Conservation (phyloP, 352 stramenopile species). For the Pythium aphanidermatum region DNA sequence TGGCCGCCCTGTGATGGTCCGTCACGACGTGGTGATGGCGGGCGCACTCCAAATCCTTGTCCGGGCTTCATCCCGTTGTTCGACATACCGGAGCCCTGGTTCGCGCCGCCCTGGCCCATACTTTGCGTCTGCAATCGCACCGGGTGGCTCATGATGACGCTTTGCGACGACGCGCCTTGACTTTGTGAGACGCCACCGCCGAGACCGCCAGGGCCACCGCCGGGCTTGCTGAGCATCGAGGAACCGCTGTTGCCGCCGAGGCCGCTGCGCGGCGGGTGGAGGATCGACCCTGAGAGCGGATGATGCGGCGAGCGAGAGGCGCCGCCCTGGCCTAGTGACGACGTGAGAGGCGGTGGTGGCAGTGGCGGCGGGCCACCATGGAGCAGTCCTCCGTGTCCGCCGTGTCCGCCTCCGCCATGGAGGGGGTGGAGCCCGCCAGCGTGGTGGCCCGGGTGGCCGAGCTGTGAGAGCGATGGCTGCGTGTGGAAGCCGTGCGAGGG, state of each 20-base stretch:
- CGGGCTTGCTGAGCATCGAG: slow-evolving; percentile 52
- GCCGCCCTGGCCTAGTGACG: slow-evolving; percentile 38
- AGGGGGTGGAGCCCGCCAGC: slow-evolving; percentile 45
- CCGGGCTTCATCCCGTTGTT: slow-evolving; percentile 30
- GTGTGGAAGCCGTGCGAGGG: slow-evolving; percentile 57
- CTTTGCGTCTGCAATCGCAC: slow-evolving; percentile 49
- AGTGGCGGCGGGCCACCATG: slow-evolving; percentile 52
- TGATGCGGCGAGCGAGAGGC: slow-evolving; percentile 60
- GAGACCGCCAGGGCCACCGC: slow-evolving; percentile 11
- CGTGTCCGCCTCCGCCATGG: slow-evolving; percentile 42
- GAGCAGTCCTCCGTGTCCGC: slow-evolving; percentile 34
- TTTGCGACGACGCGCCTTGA: slow-evolving; percentile 14
- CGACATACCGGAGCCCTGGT: slow-evolving; percentile 24
- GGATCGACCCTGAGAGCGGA: slow-evolving; percentile 53
- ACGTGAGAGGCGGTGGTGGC: slow-evolving; percentile 51
- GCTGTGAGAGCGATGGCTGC: slow-evolving; percentile 59
- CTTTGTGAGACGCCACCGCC: slow-evolving; percentile 21
- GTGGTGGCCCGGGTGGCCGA: slow-evolving; percentile 45
- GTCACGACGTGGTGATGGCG: slow-evolving; percentile 40
- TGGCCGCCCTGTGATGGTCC: neutral
- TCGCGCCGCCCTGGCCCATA: slow-evolving; percentile 41
- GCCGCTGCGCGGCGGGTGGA: slow-evolving; percentile 54
- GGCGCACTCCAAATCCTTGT: slow-evolving; percentile 26
- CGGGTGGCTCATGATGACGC: slow-evolving; percentile 45
- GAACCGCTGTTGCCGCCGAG: slow-evolving; percentile 26